phyloP scores from a whole-genome alignment of 257 asterid genomes.

The Plantago elongata region DNA sequence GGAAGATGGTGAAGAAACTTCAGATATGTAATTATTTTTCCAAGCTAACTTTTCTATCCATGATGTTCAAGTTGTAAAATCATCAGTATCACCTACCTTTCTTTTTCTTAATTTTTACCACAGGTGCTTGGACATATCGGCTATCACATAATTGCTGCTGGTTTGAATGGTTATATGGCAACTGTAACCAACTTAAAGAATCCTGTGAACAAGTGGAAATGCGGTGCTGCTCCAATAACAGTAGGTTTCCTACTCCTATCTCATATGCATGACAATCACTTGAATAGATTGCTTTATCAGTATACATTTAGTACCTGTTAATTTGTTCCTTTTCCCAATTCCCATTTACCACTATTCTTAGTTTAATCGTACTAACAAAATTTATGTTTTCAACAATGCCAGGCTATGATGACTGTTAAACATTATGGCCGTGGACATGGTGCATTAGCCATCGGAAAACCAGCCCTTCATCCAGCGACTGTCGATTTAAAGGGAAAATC shows the following conservation, averaged over 20 bases:
- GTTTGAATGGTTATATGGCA: conserved; percentile 91
- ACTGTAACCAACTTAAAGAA: conserved; percentile 80
- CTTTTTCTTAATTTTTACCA: neutral
- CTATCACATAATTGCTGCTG: conserved; percentile 81
- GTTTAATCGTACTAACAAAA: neutral
- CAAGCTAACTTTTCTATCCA: no score
- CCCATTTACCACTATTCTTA: no score
- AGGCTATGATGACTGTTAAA: conserved; percentile 93
- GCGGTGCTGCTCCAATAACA: conserved; percentile 96
- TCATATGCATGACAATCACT: neutral
- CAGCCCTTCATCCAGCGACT: conserved; percentile 84
- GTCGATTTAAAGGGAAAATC: conserved; percentile 93
- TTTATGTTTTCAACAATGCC: conserved; percentile 17
- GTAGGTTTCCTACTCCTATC: conserved; percentile 35
- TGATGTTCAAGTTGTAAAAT: no score
- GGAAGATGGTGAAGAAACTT: neutral
- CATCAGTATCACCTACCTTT: neutral
- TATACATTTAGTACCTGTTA: neutral
- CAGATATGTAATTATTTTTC: neutral
- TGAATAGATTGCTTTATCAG: neutral
- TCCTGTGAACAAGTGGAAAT: conserved; percentile 84
- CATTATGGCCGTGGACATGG: conserved; percentile 81
- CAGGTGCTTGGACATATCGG: conserved; percentile 90
- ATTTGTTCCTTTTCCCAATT: no score
- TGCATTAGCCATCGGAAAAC: conserved; percentile 56